Conservation (phyloP, 164 flowering plant species). For the Taxillus chinensis region DNA sequence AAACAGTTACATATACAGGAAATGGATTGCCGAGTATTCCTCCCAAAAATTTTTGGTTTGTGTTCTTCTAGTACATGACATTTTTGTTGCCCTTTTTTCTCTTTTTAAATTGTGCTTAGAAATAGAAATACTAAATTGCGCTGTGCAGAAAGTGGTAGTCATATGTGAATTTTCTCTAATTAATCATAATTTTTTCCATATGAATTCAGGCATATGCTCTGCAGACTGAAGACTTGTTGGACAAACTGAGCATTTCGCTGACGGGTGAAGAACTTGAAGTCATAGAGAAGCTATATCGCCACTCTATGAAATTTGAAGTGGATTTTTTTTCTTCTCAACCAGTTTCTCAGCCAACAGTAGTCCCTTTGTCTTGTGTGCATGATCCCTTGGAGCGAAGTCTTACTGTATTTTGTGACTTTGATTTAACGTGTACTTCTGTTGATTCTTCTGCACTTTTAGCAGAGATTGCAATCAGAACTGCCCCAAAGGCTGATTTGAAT, state of each 20-base stretch:
- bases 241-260: slow-evolving; percentile 81
- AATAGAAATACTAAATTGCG: too few species aligned
- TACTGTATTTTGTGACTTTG: slow-evolving; percentile 84
- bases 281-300: slow-evolving; percentile 86
- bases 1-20: slow-evolving; percentile 45
- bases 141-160: too few species aligned
- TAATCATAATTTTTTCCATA: not conserved
- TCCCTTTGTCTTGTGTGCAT: slow-evolving; percentile 51
- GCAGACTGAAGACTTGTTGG: slow-evolving; percentile 80
- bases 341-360: slow-evolving; percentile 47
- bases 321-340: slow-evolving; percentile 77
- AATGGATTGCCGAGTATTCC: slow-evolving; percentile 74
- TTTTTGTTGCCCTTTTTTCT: not conserved
- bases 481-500: slow-evolving; percentile 57
- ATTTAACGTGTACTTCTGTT: slow-evolving; percentile 85
- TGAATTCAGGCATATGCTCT: slow-evolving; percentile 45
- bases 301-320: slow-evolving; percentile 79
- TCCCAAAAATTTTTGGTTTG: slow-evolving; percentile 67
- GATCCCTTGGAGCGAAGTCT: slow-evolving; percentile 39
- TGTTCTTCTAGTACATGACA: not conserved
- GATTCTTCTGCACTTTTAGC: slow-evolving; percentile 98
- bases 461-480: slow-evolving; percentile 81
- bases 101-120: not conserved
- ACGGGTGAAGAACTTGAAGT: slow-evolving; percentile 90
- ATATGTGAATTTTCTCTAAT: not conserved